Evolutionary conservation across 768 basidiomycete genomes (phyloP).

Genomic region (Dictyophora rubrovolvata): DNA sequence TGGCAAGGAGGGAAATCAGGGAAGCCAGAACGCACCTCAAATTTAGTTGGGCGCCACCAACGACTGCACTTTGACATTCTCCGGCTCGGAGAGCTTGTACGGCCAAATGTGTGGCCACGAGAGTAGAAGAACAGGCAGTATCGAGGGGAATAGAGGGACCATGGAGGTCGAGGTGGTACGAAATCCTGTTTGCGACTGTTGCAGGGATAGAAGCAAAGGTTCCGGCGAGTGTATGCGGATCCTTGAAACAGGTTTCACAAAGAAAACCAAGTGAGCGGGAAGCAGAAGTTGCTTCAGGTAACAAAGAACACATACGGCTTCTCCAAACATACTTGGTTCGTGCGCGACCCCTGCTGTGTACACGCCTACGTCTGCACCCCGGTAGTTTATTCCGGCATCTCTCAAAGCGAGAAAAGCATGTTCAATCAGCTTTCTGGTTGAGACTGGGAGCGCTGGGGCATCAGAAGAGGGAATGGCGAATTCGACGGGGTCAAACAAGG

Average conservation of each 20-base stretch:
- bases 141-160: slow-evolving; percentile 42
- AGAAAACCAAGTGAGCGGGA: not conserved
- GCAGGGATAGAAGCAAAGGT: not conserved
- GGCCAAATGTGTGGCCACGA: slow-evolving; percentile 37
- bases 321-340: slow-evolving; percentile 18
- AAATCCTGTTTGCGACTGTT: not conserved
- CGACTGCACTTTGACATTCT: slow-evolving; percentile 38
- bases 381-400: slow-evolving; percentile 38
- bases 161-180: slow-evolving; percentile 21
- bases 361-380: slow-evolving; percentile 30
- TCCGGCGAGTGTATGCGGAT: not conserved
- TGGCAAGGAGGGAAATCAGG: not conserved
- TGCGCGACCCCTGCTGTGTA: slow-evolving; percentile 25
- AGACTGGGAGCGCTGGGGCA: slow-evolving; percentile 23
- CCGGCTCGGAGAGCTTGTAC: slow-evolving; percentile 32
- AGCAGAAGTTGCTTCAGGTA: not conserved
- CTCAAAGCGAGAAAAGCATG: slow-evolving; percentile 30
- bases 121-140: slow-evolving; percentile 39
- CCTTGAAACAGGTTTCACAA: not conserved
- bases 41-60: slow-evolving; percentile 34
- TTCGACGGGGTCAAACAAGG: slow-evolving; percentile 29
- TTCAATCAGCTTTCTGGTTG: slow-evolving; percentile 28
- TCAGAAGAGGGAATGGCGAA: slow-evolving; percentile 30
- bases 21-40: slow-evolving; percentile 21
- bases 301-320: slow-evolving; percentile 17